phyloP scores from a whole-genome alignment of 176 grass and related monocot species.

The Cenchrus fungigraminus region DNA sequence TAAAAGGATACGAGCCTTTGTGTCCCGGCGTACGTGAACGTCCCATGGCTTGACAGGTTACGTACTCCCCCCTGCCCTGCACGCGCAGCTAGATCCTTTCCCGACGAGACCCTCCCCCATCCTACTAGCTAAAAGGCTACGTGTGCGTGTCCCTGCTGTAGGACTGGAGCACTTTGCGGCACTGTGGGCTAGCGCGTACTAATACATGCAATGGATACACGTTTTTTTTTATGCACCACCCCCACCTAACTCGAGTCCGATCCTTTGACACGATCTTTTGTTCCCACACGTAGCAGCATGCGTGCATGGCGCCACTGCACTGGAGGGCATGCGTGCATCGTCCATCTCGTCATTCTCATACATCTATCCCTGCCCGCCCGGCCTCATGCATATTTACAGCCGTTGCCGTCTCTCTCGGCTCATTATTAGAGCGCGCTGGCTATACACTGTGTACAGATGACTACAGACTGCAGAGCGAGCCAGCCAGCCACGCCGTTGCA shows the following conservation, averaged over 20 bases:
- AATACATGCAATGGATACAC: too few relatives aligned
- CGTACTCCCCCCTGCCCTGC: background rate
- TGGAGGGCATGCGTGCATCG: background rate
- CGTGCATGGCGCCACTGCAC: background rate
- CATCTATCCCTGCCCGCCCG: background rate
- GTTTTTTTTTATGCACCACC: too few relatives aligned
- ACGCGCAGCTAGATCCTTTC: too few relatives aligned
- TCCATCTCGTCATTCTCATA: background rate
- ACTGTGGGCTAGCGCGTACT: background rate
- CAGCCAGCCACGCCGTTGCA: background rate
- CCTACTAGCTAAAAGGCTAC: background rate
- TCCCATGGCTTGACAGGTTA: conserved; percentile 5
- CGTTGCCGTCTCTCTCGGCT: background rate
- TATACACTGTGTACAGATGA: background rate
- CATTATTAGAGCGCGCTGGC: background rate
- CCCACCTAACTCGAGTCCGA: conserved; percentile 35
- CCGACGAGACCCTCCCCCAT: too few relatives aligned
- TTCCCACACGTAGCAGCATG: background rate
- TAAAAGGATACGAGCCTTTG: background rate
- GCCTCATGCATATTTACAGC: too few relatives aligned
- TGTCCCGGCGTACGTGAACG: conserved; percentile 3
- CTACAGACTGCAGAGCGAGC: too few relatives aligned
- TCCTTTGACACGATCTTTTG: conserved; percentile 39
- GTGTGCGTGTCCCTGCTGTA: conserved; percentile 10
- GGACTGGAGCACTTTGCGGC: background rate